Evolutionary conservation across 768 basidiomycete species (phyloP).

Genomic region (Rhodotorula paludigena): DNA sequence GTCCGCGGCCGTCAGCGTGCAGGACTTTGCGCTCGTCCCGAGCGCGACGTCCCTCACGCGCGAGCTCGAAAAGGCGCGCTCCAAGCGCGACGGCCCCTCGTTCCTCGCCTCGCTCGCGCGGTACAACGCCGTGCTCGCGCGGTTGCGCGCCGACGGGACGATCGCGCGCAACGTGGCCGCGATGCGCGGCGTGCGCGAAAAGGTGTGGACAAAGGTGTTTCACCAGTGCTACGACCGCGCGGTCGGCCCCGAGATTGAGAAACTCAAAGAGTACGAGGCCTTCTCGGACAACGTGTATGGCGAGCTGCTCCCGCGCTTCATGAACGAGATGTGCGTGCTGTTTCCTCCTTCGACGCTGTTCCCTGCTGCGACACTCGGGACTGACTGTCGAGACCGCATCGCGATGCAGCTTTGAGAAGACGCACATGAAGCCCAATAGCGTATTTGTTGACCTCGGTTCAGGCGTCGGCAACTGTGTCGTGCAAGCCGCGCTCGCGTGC

Average conservation of each 20-base stretch:
- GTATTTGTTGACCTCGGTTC: conserved; percentile 79
- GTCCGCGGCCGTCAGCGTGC: conserved; percentile 3
- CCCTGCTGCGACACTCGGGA: not conserved
- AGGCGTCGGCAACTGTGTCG: conserved; percentile 77
- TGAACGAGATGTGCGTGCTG: conserved; percentile 40
- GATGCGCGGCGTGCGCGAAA: conserved; percentile 57
- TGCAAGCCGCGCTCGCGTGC: conserved; percentile 71
- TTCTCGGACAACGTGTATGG: conserved; percentile 78
- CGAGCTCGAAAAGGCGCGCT: conserved; percentile 37
- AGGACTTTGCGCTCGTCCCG: not conserved
- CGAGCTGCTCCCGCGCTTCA: conserved; percentile 70
- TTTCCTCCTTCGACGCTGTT: not conserved
- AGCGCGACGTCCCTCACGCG: conserved; percentile 17
- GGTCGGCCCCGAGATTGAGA: conserved; percentile 82
- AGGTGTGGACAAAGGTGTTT: conserved; percentile 67
- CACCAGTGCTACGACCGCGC: conserved; percentile 91
- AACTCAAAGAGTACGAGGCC: conserved; percentile 72
- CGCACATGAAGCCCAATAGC: conserved; percentile 58
- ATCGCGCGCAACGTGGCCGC: conserved; percentile 30
- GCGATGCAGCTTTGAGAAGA: conserved; percentile 58
- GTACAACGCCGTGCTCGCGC: conserved; percentile 33
- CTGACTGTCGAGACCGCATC: conserved; percentile 38
- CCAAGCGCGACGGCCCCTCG: conserved; percentile 33
- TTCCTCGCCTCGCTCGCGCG: conserved; percentile 31
- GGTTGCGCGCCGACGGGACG: conserved; percentile 29